Percentiles rank a stretch among this genome's conserved stretches.
Evolutionary conservation across 495 filamentous ascomycete genomes (phyloP).

Genomic region (Penicillium angulare): DNA sequence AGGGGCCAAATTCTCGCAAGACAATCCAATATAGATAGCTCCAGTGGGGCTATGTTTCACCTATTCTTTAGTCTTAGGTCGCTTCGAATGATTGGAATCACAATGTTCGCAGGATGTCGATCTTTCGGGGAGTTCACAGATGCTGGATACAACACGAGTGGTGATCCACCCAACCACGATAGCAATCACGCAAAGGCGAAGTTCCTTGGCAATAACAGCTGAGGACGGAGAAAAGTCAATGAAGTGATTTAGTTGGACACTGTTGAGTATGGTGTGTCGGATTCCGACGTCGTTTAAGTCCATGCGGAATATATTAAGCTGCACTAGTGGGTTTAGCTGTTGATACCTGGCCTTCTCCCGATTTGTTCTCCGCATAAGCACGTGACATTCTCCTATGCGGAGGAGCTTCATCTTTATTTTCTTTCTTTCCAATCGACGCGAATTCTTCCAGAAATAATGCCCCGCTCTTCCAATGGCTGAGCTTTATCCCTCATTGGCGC

Average conservation of each 20-base stretch:
- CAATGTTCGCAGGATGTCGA: constrained; percentile 26
- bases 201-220: constrained; percentile 43
- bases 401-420: constrained; percentile 4
- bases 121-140: constrained; percentile 33
- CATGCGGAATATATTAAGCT: constrained; percentile 29
- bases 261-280: constrained; percentile 46
- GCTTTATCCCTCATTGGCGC: constrained; percentile 76
- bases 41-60: not conserved
- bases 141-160: constrained; percentile 41
- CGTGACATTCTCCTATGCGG: constrained; percentile 16
- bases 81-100: constrained; percentile 13
- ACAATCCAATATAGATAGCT: not conserved
- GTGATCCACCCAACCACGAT: constrained; percentile 51
- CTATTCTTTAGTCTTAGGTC: constrained; percentile 5
- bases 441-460: constrained; percentile 13
- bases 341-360: constrained; percentile 30
- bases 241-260: constrained; percentile 44
- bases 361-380: constrained; percentile 24
- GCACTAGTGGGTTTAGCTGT: constrained; percentile 4
- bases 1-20: not conserved
- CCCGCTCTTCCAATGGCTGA: constrained; percentile 64
- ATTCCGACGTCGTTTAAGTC: constrained; percentile 52
- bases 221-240: constrained; percentile 47
- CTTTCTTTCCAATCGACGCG: not conserved
- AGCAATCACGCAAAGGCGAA: constrained; percentile 47